Conservation (phyloP, 1,284 basidiomycete species). For the Ceratorhiza oryzae-sativae region DNA sequence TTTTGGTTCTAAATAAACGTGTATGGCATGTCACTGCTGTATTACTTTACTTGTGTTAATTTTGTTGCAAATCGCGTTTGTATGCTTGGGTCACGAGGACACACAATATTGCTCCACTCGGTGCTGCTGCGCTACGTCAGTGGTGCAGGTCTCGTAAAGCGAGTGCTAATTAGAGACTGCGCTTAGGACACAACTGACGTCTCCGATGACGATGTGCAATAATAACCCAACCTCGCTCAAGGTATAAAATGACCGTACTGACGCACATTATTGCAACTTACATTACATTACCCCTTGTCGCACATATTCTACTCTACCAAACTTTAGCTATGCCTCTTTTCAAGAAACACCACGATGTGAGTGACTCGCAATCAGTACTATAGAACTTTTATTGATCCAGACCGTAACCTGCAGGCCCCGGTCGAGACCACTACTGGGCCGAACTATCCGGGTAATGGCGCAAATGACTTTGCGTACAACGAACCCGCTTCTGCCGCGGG, state of each 20-base stretch:
- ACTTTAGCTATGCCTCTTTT: constrained; percentile 31
- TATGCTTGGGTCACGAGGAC: no score
- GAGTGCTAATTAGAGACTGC: no score
- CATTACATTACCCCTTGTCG: neutral
- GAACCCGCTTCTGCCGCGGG: neutral
- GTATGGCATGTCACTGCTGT: no score
- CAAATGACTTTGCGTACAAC: constrained; percentile 11
- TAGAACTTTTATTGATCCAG: neutral
- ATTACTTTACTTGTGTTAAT: no score
- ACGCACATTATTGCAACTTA: neutral
- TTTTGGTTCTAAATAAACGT: no score
- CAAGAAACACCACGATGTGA: constrained; percentile 35
- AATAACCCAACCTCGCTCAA: neutral
- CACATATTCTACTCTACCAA: constrained; percentile 1
- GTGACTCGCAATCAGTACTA: neutral
- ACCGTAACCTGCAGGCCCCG: neutral
- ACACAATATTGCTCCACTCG: neutral
- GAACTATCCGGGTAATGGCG: constrained; percentile 3
- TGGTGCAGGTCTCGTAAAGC: no score
- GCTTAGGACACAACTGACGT: constrained; percentile 1
- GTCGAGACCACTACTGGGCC: constrained; percentile 1
- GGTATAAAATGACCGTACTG: constrained; percentile 8
- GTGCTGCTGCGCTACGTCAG: no score
- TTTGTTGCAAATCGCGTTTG: no score
- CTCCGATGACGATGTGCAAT: neutral